Conservation (phyloP, 108 stramenopile species). For the Parietichytrium sp. region DNA sequence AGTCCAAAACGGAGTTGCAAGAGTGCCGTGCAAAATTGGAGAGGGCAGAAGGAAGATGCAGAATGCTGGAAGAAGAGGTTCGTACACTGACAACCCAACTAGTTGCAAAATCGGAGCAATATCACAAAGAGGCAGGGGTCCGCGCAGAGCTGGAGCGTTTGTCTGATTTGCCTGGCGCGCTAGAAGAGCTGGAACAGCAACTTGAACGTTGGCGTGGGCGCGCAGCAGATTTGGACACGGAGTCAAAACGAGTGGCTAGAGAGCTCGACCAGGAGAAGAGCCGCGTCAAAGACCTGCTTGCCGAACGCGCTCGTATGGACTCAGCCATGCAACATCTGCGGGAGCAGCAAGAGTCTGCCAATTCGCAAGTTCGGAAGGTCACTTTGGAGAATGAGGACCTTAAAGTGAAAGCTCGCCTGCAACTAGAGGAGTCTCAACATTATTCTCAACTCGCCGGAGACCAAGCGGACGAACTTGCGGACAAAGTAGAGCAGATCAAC, state of each 20-base stretch:
- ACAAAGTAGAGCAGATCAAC: too few species aligned
- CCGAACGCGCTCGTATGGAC: slow-evolving; percentile 1
- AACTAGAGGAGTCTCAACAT: not conserved
- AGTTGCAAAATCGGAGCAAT: not conserved
- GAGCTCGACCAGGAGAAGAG: not conserved
- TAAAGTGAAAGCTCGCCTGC: not conserved
- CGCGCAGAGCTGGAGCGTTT: slow-evolving; percentile 12
- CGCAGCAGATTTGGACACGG: not conserved
- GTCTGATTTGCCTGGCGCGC: not conserved
- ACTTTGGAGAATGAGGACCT: not conserved
- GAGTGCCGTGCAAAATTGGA: not conserved
- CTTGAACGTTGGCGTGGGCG: not conserved
- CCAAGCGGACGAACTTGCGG: not conserved
- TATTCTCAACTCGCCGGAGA: not conserved
- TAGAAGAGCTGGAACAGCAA: slow-evolving; percentile 15
- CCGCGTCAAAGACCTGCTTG: not conserved
- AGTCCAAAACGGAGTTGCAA: not conserved
- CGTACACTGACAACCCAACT: not conserved
- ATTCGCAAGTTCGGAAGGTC: not conserved
- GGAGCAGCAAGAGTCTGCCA: not conserved
- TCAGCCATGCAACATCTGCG: not conserved
- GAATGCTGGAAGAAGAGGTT: slow-evolving; percentile 26
- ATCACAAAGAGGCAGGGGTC: not conserved
- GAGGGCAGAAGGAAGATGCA: not conserved
- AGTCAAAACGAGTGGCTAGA: slow-evolving; percentile 17